A percentile compares a stretch with the other conserved stretches of the same genome.
phyloP scores from a whole-genome alignment of 768 basidiomycete species.

The Mrakia gelida region DNA sequence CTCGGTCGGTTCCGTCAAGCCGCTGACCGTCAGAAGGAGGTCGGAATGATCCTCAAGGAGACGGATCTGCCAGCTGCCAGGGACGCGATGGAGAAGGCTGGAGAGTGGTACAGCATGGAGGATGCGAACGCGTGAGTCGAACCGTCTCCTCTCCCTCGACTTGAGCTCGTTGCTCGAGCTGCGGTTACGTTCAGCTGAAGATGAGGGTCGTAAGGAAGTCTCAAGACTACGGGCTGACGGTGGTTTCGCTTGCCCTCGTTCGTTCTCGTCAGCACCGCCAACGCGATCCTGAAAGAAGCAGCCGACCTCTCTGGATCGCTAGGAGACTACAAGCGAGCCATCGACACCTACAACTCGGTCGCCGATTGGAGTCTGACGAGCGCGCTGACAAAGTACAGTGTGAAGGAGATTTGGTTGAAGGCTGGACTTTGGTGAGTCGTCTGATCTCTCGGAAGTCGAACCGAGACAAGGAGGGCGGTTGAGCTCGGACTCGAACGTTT shows the following conservation, averaged over 20 bases:
- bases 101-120: slow-evolving; percentile 96
- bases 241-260: no score
- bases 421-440: slow-evolving; percentile 73
- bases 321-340: slow-evolving; percentile 77
- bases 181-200: neutral
- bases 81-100: slow-evolving; percentile 85
- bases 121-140: slow-evolving; percentile 83
- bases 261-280: slow-evolving; percentile 90
- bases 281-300: slow-evolving; percentile 91
- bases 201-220: no score
- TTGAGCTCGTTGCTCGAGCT: neutral
- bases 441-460: neutral
- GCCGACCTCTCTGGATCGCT: slow-evolving; percentile 90
- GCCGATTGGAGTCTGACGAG: slow-evolving; percentile 75
- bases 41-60: slow-evolving; percentile 33
- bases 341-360: slow-evolving; percentile 83
- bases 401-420: slow-evolving; percentile 95
- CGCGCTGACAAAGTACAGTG: slow-evolving; percentile 91
- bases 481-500: no score
- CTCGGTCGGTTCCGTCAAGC: slow-evolving; percentile 92
- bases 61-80: slow-evolving; percentile 66
- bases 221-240: no score
- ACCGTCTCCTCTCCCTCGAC: slow-evolving; percentile 29
- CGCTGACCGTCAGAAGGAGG: slow-evolving; percentile 80
- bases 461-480: neutral